Percentiles rank a stretch among this genome's conserved stretches.
phyloP scores from a whole-genome alignment of 2,329 filamentous ascomycete species.

The Ceratocystis ficicola region DNA sequence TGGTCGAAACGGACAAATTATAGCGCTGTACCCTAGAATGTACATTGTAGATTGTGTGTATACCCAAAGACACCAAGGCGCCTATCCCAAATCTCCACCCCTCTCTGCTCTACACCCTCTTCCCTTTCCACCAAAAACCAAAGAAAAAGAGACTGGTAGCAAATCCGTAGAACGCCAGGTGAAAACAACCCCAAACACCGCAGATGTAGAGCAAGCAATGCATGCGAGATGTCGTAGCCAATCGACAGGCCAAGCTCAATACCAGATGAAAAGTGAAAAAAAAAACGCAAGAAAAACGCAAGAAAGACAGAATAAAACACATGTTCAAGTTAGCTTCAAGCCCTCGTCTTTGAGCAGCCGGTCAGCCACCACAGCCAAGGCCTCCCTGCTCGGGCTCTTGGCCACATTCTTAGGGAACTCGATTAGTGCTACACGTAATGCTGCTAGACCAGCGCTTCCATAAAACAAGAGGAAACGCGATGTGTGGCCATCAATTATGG shows the following conservation, averaged over 20 bases:
- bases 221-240: not conserved
- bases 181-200: slow-evolving; percentile 11
- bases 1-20: not conserved
- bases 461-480: slow-evolving; percentile 70
- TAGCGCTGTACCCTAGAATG: not conserved
- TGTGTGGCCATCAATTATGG: slow-evolving; percentile 61
- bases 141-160: not conserved
- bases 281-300: slow-evolving; percentile 7
- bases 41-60: not conserved
- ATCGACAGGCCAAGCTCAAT: not conserved
- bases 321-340: slow-evolving; percentile 33
- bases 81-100: not conserved
- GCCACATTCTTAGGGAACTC: slow-evolving; percentile 52
- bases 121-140: not conserved
- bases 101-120: not conserved
- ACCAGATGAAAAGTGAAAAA: slow-evolving; percentile 10
- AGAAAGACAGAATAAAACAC: slow-evolving; percentile 1
- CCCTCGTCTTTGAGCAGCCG: slow-evolving; percentile 41
- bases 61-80: not conserved
- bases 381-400: slow-evolving; percentile 39
- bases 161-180: slow-evolving; percentile 11
- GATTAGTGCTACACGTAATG: slow-evolving; percentile 58
- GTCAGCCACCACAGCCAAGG: slow-evolving; percentile 42
- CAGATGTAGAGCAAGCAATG: slow-evolving; percentile 16
- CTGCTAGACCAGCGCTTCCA: slow-evolving; percentile 60